Evolutionary conservation across 768 basidiomycete species (phyloP).

Genomic region (Boletus vermiculosoides): DNA sequence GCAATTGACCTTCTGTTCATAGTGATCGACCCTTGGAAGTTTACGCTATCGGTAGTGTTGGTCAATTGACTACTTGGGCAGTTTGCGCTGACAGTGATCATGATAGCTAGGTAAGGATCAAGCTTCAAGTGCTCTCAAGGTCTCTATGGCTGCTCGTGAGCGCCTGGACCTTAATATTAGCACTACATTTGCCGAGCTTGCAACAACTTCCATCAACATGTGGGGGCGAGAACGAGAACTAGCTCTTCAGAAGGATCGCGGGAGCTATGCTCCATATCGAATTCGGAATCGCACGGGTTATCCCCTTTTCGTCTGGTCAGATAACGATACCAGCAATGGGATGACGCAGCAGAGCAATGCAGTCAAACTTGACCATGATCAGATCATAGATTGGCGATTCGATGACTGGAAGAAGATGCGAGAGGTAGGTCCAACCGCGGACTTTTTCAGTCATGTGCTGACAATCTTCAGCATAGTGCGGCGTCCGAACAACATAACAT

Average conservation of each 20-base stretch:
- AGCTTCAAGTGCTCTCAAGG: conserved; percentile 48
- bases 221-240: conserved; percentile 74
- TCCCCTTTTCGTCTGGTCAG: conserved; percentile 83
- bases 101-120: conserved; percentile 56
- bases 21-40: conserved; percentile 97
- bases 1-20: conserved; percentile 10
- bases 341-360: conserved; percentile 47
- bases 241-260: conserved; percentile 73
- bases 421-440: conserved; percentile 55
- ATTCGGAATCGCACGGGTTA: conserved; percentile 90
- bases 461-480: conserved; percentile 38
- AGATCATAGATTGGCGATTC: conserved; percentile 91
- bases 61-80: neutral
- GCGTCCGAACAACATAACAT: conserved; percentile 78
- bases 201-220: conserved; percentile 66
- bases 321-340: conserved; percentile 54
- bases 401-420: conserved; percentile 94
- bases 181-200: conserved; percentile 85
- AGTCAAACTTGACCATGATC: conserved; percentile 67
- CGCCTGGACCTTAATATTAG: conserved; percentile 90
- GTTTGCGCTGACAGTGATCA: conserved; percentile 10
- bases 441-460: neutral
- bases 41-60: conserved; percentile 60
- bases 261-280: conserved; percentile 90
- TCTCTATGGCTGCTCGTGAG: conserved; percentile 71